Evolutionary conservation across 2,329 filamentous ascomycete species (phyloP), one percentile per base, ranked within the genome.

Genomic region (Aureobasidium namibiae): DNA sequence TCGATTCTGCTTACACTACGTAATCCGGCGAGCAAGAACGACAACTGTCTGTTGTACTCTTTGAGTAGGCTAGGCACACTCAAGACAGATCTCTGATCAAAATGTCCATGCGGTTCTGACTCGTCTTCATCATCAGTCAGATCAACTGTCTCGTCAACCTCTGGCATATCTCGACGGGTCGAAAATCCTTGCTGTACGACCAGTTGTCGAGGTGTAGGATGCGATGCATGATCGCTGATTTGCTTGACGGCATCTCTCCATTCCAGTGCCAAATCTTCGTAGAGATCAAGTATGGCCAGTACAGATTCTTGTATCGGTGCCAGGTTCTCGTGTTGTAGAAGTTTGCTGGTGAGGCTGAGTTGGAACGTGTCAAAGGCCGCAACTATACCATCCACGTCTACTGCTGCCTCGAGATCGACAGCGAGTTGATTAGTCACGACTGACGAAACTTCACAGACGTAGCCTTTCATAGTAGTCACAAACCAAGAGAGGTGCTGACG

Each of bases 301-400:
- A 95, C 81, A 14, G 84, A 84, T 60, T 88, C 82, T 59, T 84
- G 80, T 36, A 96, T 88, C 0, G 88, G 86, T 16, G 79, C 78
- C 4, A 96, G 74, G 57, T 85, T 86, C 16, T 78, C 74, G 0
- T 86, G 84, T 0, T 95, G 80, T 24, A 94, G 81, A 10, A 88
- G 83, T 63, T 90, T 85, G 33, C 84, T 81, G 59, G 85, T 76
- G 11, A 94, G 74, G 1, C 79, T 79, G 45, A 77, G 78, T 45
- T 88, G 75, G 66, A 87, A 92, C 0, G 72, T 69, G 4, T 81
- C 74, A 68, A 96, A 91, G 0, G 85, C 79, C 1, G 73, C 73
- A 26, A 91, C 85, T 89, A 96, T 95, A 26, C 81, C 81, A 68
- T 96, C 90, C 10, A 96, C 83, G 64, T 92, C 90, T 26, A 80